These are phyloP conservation scores for Draba incana DNA, from an alignment of 345 rosid species.

Conservation along the genomic window DNA sequence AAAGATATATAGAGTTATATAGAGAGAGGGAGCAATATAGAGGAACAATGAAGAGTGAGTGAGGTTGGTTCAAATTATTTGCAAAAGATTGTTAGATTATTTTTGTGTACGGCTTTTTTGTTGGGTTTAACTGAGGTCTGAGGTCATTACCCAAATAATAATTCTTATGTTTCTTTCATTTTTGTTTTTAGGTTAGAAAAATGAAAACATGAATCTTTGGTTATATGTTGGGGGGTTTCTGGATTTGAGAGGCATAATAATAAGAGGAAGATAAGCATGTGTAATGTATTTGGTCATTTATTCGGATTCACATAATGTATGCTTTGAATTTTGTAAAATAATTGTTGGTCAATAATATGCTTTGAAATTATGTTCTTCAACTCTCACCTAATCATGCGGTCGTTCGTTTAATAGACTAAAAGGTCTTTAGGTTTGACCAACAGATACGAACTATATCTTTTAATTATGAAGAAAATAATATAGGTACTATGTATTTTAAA, in stretches of 20 bases:
- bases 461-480: too few relatives aligned
- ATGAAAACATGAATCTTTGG: background rate
- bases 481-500: too few relatives aligned
- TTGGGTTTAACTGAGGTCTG: conserved; percentile 16
- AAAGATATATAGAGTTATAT: conserved; percentile 18
- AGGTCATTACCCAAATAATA: conserved; percentile 2
- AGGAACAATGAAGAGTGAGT: background rate
- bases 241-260: conserved; percentile 15
- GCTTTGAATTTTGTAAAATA: background rate
- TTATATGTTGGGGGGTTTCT: conserved; percentile 4
- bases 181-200: background rate
- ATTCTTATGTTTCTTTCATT: background rate
- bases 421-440: conserved; percentile 24
- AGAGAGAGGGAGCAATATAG: conserved; percentile 15
- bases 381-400: conserved; percentile 31
- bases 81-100: conserved; percentile 15
- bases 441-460: background rate
- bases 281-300: conserved; percentile 16
- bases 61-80: conserved; percentile 28
- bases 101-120: conserved; percentile 20
- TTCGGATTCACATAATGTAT: conserved; percentile 13
- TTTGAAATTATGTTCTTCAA: conserved; percentile 32
- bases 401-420: conserved; percentile 24
- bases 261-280: conserved; percentile 29
- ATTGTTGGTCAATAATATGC: background rate